Percentiles rank a stretch among this genome's conserved stretches.
phyloP scores from a whole-genome alignment of 2,329 filamentous ascomycete species.

The Epichloe festucae region DNA sequence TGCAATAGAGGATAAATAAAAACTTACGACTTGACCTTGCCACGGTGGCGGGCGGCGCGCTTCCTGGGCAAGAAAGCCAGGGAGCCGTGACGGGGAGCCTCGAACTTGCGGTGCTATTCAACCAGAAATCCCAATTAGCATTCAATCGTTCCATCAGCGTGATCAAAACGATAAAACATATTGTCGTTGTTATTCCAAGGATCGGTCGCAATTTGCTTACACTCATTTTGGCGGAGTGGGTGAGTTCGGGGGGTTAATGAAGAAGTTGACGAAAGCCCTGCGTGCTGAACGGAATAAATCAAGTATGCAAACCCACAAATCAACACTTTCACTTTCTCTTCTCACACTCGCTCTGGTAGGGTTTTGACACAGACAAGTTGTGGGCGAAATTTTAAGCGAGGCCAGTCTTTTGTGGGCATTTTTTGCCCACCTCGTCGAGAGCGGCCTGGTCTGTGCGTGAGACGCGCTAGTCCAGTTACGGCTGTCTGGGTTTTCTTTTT shows the following conservation, averaged over 20 bases:
- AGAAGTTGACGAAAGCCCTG: conserved; percentile 22
- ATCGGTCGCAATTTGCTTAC: conserved; percentile 16
- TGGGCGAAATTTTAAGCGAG: conserved; percentile 29
- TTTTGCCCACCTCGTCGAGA: no score
- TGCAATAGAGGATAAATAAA: not conserved
- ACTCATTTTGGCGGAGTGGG: conserved; percentile 28
- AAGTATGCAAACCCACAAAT: conserved; percentile 7
- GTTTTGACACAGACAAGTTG: conserved; percentile 16
- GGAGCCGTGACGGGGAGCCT: conserved; percentile 94
- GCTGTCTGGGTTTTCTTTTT: conserved; percentile 2
- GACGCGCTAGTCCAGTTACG: conserved; percentile 4
- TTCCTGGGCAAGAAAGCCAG: conserved; percentile 81
- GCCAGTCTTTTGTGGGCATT: conserved; percentile 7
- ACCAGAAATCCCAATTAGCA: conserved; percentile 6
- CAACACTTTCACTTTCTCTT: not conserved
- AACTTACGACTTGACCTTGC: conserved; percentile 95
- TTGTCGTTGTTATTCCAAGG: not conserved
- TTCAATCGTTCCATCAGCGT: not conserved
- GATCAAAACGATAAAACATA: not conserved
- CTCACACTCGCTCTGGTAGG: not conserved
- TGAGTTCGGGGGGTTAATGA: conserved; percentile 24
- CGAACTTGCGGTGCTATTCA: conserved; percentile 43
- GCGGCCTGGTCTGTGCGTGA: conserved; percentile 12
- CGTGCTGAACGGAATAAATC: conserved; percentile 13
- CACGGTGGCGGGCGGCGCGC: conserved; percentile 85